Percentiles rank a stretch among this genome's conserved stretches.
Conservation (phyloP, 208 protist genomes). For the Phytomonas francai region DNA sequence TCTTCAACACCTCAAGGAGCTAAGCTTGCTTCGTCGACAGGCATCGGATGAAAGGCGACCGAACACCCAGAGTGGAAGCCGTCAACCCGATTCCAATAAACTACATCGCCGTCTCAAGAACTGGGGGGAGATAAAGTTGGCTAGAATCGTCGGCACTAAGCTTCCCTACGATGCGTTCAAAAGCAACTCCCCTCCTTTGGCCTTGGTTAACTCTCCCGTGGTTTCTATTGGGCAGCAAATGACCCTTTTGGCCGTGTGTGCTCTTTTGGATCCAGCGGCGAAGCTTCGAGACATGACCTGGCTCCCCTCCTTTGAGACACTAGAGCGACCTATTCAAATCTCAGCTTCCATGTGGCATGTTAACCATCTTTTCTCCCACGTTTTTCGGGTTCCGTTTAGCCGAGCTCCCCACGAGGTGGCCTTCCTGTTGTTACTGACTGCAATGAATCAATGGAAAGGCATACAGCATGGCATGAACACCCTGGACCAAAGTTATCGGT, state of each 20-base stretch:
- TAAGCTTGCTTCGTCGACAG: not conserved
- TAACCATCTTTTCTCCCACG: not conserved
- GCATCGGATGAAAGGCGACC: not conserved
- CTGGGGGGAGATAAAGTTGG: not conserved
- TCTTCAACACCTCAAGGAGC: not conserved
- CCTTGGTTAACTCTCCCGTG: not conserved
- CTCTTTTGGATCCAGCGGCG: not conserved
- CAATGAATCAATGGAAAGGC: constrained; percentile 25
- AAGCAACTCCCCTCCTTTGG: not conserved
- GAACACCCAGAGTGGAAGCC: not conserved
- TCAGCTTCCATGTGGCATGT: not conserved
- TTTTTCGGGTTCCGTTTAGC: not conserved
- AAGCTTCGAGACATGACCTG: not conserved
- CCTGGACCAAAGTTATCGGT: constrained; percentile 24
- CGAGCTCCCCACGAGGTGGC: constrained; percentile 6
- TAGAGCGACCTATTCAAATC: not conserved
- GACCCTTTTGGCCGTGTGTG: not conserved
- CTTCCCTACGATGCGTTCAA: not conserved
- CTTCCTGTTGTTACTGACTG: constrained; percentile 19
- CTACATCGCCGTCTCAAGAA: not conserved
- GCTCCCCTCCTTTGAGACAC: not conserved
- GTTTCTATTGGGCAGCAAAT: not conserved
- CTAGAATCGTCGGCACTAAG: not conserved
- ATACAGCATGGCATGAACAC: constrained; percentile 12
- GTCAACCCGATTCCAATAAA: not conserved